A percentile compares a stretch with the other conserved stretches of the same genome.
Conservation (phyloP, 331 rosid species). For the Stylosanthes scabra region DNA sequence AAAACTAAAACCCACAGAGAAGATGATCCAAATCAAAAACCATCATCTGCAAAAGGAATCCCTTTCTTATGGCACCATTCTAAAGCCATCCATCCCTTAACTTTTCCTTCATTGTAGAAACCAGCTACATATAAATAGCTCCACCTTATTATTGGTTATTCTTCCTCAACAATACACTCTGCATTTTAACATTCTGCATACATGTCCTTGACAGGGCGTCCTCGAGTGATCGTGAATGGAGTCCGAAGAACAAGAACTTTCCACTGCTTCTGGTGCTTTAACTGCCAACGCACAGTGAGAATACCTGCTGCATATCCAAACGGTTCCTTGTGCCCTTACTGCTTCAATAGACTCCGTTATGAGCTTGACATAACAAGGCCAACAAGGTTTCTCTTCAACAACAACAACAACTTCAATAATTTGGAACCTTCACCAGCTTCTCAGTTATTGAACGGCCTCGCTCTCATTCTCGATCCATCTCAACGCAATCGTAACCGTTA, state of each 20-base stretch:
- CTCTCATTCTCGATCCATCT: constrained; percentile 56
- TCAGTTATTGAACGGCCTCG: constrained; percentile 40
- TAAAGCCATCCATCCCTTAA: constrained; percentile 53
- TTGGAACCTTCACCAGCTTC: constrained; percentile 38
- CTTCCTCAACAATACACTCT: constrained; percentile 40
- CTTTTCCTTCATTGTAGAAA: constrained; percentile 7
- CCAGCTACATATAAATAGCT: constrained; percentile 16
- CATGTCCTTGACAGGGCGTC: constrained; percentile 53
- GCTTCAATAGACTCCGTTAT: constrained; percentile 51
- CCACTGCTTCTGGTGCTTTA: constrained; percentile 72
- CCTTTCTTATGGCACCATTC: constrained; percentile 42
- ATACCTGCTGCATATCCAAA: constrained; percentile 44
- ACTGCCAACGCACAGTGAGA: constrained; percentile 64
- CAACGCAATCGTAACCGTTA: constrained; percentile 23
- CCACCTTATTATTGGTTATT: not conserved
- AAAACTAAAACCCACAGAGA: constrained; percentile 7
- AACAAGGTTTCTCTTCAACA: constrained; percentile 43
- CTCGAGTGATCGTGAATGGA: constrained; percentile 60
- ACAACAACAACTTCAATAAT: constrained; percentile 27
- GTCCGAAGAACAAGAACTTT: constrained; percentile 67
- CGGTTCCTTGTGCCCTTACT: constrained; percentile 51
- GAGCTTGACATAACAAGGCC: constrained; percentile 67
- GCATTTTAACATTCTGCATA: too few species aligned
- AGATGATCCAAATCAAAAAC: constrained; percentile 18
- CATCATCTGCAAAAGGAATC: constrained; percentile 47